Evolutionary conservation across 2,329 filamentous ascomycete species (phyloP).

Genomic region (Celoporthe dispersa): DNA sequence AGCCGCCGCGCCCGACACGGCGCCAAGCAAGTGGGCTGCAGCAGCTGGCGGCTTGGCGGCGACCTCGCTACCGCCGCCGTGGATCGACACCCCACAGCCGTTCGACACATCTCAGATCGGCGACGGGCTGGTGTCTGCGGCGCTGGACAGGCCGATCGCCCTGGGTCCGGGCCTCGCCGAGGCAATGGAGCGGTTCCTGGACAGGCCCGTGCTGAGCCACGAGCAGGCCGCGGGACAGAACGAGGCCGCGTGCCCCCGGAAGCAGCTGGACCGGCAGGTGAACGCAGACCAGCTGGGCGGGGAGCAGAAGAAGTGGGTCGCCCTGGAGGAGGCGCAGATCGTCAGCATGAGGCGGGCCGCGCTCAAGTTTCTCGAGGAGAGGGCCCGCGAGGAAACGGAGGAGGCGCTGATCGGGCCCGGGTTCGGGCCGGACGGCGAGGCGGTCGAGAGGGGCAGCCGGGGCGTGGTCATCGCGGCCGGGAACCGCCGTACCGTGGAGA

Average conservation of each 20-base stretch:
- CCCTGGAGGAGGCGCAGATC: constrained; percentile 13
- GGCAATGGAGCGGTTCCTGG: constrained; percentile 22
- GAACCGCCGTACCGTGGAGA: constrained; percentile 25
- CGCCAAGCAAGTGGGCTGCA: constrained; percentile 3
- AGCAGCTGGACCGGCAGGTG: constrained; percentile 24
- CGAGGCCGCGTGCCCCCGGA: constrained; percentile 24
- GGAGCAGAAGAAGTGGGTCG: constrained; percentile 23
- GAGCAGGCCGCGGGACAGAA: constrained; percentile 22
- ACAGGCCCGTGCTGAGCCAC: constrained; percentile 25
- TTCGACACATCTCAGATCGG: constrained; percentile 6
- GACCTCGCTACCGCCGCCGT: constrained; percentile 1
- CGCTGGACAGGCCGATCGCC: constrained; percentile 9
- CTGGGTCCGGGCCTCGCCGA: constrained; percentile 11
- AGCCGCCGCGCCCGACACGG: background rate
- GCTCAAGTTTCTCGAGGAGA: constrained; percentile 21
- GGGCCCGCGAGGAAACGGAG: constrained; percentile 6
- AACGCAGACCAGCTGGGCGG: constrained; percentile 26
- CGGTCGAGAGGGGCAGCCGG: constrained; percentile 14
- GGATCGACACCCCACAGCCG: constrained; percentile 24
- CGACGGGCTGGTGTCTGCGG: background rate
- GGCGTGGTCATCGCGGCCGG: constrained; percentile 28
- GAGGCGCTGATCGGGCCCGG: constrained; percentile 26
- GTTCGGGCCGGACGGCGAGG: constrained; percentile 4
- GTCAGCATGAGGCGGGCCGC: constrained; percentile 21
- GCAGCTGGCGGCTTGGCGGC: constrained; percentile 3